A percentile compares a stretch with the other conserved stretches of the same genome.
Conservation (phyloP, 306 rosid genomes). For the Boehmeria nivea region DNA sequence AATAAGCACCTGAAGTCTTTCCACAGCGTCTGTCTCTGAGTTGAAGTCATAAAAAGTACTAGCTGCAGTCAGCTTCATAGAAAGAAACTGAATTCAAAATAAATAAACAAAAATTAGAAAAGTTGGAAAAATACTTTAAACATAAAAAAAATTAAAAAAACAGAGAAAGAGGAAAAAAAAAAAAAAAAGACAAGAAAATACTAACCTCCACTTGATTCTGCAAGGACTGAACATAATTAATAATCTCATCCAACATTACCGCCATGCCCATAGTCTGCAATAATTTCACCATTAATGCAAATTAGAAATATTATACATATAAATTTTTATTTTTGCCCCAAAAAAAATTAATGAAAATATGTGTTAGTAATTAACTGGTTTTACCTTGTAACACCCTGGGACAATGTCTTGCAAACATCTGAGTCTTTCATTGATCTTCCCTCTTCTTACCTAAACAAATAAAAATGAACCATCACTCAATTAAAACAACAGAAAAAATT, state of each 20-base stretch:
- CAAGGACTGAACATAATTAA: constrained; percentile 92
- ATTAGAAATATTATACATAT: constrained; percentile 3
- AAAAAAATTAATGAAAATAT: too few relatives aligned
- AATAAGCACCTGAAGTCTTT: constrained; percentile 60
- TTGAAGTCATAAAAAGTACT: constrained; percentile 73
- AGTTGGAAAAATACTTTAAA: neutral
- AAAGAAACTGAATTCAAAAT: constrained; percentile 67
- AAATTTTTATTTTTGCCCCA: neutral
- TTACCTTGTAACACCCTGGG: constrained; percentile 94
- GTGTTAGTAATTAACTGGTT: neutral
- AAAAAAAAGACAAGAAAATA: neutral
- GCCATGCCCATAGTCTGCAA: constrained; percentile 96
- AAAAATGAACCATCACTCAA: neutral
- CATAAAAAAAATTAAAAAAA: neutral
- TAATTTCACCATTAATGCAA: constrained; percentile 14
- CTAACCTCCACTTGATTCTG: constrained; percentile 96
- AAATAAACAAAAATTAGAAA: neutral
- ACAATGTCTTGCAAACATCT: constrained; percentile 85
- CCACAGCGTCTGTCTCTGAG: constrained; percentile 62
- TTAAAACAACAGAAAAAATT: neutral
- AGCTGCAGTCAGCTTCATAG: constrained; percentile 88
- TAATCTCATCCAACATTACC: constrained; percentile 95
- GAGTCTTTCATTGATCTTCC: constrained; percentile 83
- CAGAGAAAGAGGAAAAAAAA: neutral
- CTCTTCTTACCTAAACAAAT: constrained; percentile 76